Base-by-base conservation (phyloP, 192 early-diverging fungal species). In the Radiomyces spectabilis region DNA sequence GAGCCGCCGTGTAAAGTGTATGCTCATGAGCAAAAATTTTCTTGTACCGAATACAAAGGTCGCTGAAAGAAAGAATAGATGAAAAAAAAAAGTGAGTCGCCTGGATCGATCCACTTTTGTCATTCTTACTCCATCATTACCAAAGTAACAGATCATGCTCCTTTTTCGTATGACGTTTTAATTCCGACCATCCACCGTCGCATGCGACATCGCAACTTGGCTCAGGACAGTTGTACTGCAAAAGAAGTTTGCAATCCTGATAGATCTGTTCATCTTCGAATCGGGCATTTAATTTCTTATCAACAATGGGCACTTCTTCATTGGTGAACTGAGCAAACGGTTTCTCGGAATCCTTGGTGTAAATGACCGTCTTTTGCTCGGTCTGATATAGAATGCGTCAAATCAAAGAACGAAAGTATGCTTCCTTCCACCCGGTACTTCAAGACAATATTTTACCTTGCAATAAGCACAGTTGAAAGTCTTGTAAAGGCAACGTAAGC, bases 21-120 rank as follows among this genome's bases (percentile, higher is more conserved):
- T 95, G 93, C 61, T 98, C 95, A 67, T 94, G 86, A 0, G 89
- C 78, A 69, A 98, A 98, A 9, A 93, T 80, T 71, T 89, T 95
- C 70, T 97, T 96, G 71, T 89, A 73, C 10, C 80, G 77, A 15
- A 83, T 80, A 58, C 95, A 98, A 30, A 96, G 68, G 44, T 98
- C 90, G 53, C 95, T 90, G 51, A 35, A 41, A 6, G 31, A 61
- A 47, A 8, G 59, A 38, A 42, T 8, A 13, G 44, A 55, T 32
- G 25, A 18, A 35, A 41, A 48, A 53, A 39, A 4, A 19, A 12
- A 47, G 13, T 19, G 27, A 3, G 7, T 34, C 25, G 2, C 26
- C 31, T 13, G 52, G 15, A 33, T n/a, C n/a, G n/a, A n/a, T n/a
- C n/a, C n/a, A 15, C 9, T 30, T 47, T 9, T 44, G 38, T 45